Conservation (phyloP, 1,139 yeast species). For the Kodamaea suecica region DNA sequence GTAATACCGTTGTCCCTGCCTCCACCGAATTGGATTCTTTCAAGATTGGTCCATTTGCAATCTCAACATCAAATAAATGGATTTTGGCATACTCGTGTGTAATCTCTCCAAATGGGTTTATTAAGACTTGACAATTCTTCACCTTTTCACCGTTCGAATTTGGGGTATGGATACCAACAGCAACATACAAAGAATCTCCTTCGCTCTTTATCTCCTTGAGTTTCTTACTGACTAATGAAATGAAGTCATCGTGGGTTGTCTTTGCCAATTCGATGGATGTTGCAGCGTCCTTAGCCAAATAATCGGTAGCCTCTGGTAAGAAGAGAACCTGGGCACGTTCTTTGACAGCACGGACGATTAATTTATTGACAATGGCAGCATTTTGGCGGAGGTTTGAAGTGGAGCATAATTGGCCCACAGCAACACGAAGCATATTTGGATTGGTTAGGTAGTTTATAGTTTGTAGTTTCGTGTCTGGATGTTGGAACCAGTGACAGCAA, state of each 20-base stretch:
- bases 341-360: constrained; percentile 61
- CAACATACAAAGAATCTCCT: constrained; percentile 26
- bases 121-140: constrained; percentile 70
- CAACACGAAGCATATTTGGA: constrained; percentile 42
- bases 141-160: constrained; percentile 42
- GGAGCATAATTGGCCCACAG: constrained; percentile 86
- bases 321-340: constrained; percentile 64
- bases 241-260: constrained; percentile 50
- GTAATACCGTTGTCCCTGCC: constrained; percentile 58
- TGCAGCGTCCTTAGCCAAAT: constrained; percentile 64
- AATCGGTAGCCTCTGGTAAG: constrained; percentile 92
- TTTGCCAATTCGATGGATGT: constrained; percentile 63
- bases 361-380: constrained; percentile 51
- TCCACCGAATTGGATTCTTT: constrained; percentile 79
- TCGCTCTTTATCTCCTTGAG: constrained; percentile 20
- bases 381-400: constrained; percentile 60
- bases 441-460: too few relatives aligned
- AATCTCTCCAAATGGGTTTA: constrained; percentile 61
- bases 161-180: constrained; percentile 84
- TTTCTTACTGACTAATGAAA: constrained; percentile 42
- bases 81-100: constrained; percentile 73
- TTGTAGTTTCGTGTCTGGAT: too few relatives aligned
- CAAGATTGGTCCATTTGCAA: constrained; percentile 69
- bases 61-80: constrained; percentile 86
- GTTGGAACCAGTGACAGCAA: too few relatives aligned